phyloP scores from a whole-genome alignment of 805 yeast species.

The Wickerhamiella cacticola region DNA sequence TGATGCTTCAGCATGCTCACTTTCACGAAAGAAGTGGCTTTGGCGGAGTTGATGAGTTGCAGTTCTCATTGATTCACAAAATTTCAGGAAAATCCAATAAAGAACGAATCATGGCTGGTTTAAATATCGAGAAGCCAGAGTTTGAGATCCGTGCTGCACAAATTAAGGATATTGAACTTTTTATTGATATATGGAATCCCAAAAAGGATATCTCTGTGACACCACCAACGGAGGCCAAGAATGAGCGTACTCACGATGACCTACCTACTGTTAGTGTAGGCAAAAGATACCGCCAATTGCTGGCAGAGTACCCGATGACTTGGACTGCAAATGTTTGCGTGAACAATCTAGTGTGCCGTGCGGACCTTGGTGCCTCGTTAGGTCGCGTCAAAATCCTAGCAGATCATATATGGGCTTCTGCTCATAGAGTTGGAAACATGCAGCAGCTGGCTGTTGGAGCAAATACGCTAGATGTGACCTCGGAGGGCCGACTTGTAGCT shows the following conservation, averaged over 20 bases:
- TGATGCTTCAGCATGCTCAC: constrained; percentile 77
- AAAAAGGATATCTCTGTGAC: not conserved
- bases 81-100: constrained; percentile 11
- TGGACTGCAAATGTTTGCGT: constrained; percentile 56
- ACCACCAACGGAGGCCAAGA: not conserved
- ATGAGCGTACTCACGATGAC: not conserved
- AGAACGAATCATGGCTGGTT: constrained; percentile 28
- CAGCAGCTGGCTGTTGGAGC: constrained; percentile 58
- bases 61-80: constrained; percentile 6
- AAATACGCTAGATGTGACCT: constrained; percentile 38
- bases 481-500: constrained; percentile 78
- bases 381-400: constrained; percentile 50
- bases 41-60: constrained; percentile 7
- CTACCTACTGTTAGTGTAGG: not conserved
- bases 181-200: constrained; percentile 28
- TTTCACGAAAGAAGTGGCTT: constrained; percentile 77
- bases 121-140: constrained; percentile 37
- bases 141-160: constrained; percentile 70
- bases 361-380: constrained; percentile 74
- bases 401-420: constrained; percentile 54
- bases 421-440: constrained; percentile 33
- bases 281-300: constrained; percentile 19
- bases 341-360: constrained; percentile 39
- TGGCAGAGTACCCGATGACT: constrained; percentile 48
- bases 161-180: constrained; percentile 71